These are phyloP conservation scores for Venturia effusa DNA, from an alignment of 2,329 filamentous ascomycete species.

Conservation along the genomic window DNA sequence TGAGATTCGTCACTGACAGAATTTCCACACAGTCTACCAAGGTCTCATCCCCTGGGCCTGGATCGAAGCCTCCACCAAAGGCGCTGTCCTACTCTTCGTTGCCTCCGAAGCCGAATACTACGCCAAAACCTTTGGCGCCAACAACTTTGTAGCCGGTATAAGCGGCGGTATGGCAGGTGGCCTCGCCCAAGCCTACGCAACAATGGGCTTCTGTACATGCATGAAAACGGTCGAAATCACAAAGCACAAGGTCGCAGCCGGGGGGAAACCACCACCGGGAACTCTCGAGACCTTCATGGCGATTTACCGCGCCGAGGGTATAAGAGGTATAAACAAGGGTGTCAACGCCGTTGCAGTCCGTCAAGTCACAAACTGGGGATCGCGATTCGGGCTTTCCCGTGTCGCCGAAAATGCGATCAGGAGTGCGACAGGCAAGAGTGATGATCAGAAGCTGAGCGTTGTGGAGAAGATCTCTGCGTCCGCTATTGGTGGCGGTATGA, in stretches of 20 bases:
- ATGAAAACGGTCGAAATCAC: conserved; percentile 99
- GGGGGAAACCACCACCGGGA: conserved; percentile 74
- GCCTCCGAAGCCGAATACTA: conserved; percentile 97
- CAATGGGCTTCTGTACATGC: conserved; percentile 99
- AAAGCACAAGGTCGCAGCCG: conserved; percentile 83
- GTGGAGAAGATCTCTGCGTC: conserved; percentile 84
- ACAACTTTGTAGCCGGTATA: conserved; percentile 83
- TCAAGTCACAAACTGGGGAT: conserved; percentile 99
- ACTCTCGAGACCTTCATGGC: conserved; percentile 94
- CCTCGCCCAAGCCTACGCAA: conserved; percentile 95
- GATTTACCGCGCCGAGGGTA: conserved; percentile 91
- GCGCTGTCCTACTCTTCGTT: conserved; percentile 96
- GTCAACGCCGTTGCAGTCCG: conserved; percentile 98
- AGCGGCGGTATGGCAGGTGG: conserved; percentile 84
- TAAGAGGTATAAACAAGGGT: conserved; percentile 93
- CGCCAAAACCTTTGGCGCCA: conserved; percentile 70
- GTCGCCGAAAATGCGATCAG: conserved; percentile 86
- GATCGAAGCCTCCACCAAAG: conserved; percentile 99
- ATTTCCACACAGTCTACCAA: conserved; percentile 69
- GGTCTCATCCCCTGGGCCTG: conserved; percentile 99
- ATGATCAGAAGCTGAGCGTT: conserved; percentile 65
- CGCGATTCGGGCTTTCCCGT: conserved; percentile 84
- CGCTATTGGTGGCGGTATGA: conserved; percentile 81
- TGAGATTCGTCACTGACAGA: neutral
- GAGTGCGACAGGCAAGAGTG: conserved; percentile 63